Percentiles rank a stretch among this genome's conserved stretches.
Conservation (phyloP, 2,329 filamentous ascomycete genomes). For the Penicillium thymicola region DNA sequence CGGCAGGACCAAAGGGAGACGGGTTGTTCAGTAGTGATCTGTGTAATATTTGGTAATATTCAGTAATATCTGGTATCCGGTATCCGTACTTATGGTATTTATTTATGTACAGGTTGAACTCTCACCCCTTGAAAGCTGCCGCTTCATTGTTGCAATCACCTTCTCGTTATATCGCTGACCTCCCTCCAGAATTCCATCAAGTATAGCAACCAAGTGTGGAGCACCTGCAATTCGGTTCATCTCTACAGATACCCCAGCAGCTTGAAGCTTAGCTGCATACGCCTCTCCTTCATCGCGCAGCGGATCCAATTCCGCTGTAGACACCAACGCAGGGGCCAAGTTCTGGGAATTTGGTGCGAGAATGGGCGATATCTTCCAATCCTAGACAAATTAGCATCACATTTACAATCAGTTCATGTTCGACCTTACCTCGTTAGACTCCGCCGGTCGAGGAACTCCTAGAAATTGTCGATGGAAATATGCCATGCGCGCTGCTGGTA, state of each 20-base stretch:
- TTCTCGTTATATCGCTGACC: conserved; percentile 29
- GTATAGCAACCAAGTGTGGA: conserved; percentile 32
- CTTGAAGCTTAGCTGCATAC: conserved; percentile 38
- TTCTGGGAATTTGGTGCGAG: conserved; percentile 33
- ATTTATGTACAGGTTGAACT: conserved; percentile 3
- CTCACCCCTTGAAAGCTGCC: conserved; percentile 24
- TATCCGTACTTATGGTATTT: conserved; percentile 6
- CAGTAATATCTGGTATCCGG: conserved; percentile 4
- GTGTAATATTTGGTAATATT: conserved; percentile 7
- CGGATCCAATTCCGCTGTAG: conserved; percentile 43
- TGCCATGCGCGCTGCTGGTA: conserved; percentile 38
- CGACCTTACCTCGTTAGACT: conserved; percentile 33
- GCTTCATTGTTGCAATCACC: conserved; percentile 29
- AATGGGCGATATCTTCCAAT: conserved; percentile 46
- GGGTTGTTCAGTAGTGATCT: neutral
- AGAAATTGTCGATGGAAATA: conserved; percentile 42
- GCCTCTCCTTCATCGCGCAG: conserved; percentile 43
- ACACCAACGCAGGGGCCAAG: conserved; percentile 40
- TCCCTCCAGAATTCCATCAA: conserved; percentile 33
- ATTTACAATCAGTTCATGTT: neutral
- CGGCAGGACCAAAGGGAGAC: conserved; percentile 16
- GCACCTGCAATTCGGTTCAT: conserved; percentile 31
- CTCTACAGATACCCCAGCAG: conserved; percentile 34
- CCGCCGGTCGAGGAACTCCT: conserved; percentile 35
- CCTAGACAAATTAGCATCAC: conserved; percentile 23